phyloP scores from a whole-genome alignment of 1,284 basidiomycete species.

The Earliella scabrosa region DNA sequence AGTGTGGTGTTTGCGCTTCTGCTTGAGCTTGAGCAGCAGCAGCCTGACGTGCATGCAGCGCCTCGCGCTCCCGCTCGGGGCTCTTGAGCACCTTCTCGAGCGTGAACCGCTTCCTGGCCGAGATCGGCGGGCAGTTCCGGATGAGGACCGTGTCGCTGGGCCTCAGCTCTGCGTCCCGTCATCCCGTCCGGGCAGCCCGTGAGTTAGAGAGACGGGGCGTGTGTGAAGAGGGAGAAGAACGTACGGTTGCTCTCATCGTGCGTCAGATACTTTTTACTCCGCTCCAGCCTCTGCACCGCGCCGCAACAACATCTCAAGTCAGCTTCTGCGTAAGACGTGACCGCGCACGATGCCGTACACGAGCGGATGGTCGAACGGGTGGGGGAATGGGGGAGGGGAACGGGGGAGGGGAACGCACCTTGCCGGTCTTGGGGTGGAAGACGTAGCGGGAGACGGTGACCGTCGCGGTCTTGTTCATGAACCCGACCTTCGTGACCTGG shows the following conservation, averaged over 20 bases:
- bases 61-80: constrained; percentile 63
- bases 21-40: not conserved
- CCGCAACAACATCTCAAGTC: not conserved
- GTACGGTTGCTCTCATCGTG: constrained; percentile 73
- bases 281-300: constrained; percentile 59
- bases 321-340: too few species aligned
- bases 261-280: constrained; percentile 75
- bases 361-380: not conserved
- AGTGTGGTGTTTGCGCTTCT: too few species aligned
- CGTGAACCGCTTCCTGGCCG: constrained; percentile 74
- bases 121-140: constrained; percentile 78
- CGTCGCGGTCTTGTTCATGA: constrained; percentile 82
- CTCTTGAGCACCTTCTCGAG: constrained; percentile 69
- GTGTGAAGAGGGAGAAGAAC: constrained; percentile 26
- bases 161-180: constrained; percentile 52
- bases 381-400: too few species aligned
- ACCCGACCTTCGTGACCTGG: constrained; percentile 75
- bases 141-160: constrained; percentile 73
- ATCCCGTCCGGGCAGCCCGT: too few species aligned
- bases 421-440: constrained; percentile 70
- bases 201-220: not conserved
- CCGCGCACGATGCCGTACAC: too few species aligned
- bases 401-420: too few species aligned
- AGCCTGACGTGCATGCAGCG: constrained; percentile 28
- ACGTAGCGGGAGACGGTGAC: constrained; percentile 76